Percentiles rank a stretch among this genome's conserved stretches.
Evolutionary conservation across 1,284 basidiomycete genomes (phyloP).

Genomic region (Austroboletus niveus): DNA sequence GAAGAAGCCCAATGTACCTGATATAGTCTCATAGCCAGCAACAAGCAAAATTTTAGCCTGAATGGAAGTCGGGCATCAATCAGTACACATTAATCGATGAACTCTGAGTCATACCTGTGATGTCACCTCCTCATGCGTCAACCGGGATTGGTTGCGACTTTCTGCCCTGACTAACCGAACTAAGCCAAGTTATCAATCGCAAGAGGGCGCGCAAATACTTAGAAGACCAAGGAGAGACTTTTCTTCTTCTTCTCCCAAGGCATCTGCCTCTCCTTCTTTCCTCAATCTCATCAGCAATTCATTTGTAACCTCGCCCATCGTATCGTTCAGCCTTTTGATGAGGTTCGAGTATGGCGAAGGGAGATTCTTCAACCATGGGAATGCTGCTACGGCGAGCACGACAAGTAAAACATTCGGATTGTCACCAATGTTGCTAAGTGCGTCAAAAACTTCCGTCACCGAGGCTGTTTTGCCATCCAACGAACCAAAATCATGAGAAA

Average conservation of each 20-base stretch:
- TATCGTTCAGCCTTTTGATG: constrained; percentile 36
- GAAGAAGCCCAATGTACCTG: constrained; percentile 15
- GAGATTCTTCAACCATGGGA: constrained; percentile 45
- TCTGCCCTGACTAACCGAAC: constrained; percentile 18
- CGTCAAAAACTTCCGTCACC: constrained; percentile 48
- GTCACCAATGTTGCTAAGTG: constrained; percentile 26
- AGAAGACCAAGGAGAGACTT: constrained; percentile 47
- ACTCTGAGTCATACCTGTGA: constrained; percentile 13
- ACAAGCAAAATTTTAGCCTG: constrained; percentile 29
- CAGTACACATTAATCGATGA: neutral
- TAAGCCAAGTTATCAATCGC: neutral
- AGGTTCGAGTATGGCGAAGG: constrained; percentile 41
- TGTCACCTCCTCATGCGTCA: constrained; percentile 23
- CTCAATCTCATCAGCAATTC: constrained; percentile 44
- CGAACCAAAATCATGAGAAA: constrained; percentile 56
- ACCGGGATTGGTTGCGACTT: constrained; percentile 1
- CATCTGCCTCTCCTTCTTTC: constrained; percentile 38
- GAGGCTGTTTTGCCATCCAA: constrained; percentile 46
- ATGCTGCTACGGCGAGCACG: constrained; percentile 36
- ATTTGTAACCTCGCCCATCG: constrained; percentile 46
- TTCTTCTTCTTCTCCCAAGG: constrained; percentile 34
- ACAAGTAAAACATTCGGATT: constrained; percentile 21
- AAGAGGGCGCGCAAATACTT: constrained; percentile 3
- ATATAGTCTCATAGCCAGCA: constrained; percentile 33
- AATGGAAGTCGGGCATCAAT: neutral